Evolutionary conservation across 1,139 yeast genomes (phyloP), one percentile per base, ranked within the genome.

Genomic region (Scheffersomyces segobiensis): DNA sequence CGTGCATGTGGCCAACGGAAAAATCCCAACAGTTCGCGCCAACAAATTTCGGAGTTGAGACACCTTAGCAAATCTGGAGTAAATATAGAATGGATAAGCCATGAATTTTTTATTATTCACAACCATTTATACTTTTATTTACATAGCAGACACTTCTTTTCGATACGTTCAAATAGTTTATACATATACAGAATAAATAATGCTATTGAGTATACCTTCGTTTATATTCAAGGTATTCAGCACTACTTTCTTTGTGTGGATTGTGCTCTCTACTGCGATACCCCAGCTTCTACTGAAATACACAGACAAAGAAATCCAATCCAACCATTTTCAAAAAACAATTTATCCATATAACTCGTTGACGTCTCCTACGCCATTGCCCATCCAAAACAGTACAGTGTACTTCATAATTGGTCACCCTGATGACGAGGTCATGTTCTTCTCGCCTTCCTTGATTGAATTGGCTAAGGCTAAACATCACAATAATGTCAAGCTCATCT

Each of bases 341-440:
- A 53, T 62, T 3, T 79, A 75, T 59, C 82, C 83, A 12, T 77
- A 79, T 64, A 70, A 70, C 52, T 76, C 82, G 39, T 69, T 79
- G 42, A 75, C 79, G 1, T 69, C 75, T 14, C 79, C 80, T 4
- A 69, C 77, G 20, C 71, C 77, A 6, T 63, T 76, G 32, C 76
- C 78, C 6, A 74, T 79, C 21, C 70, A 65, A 20, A 71, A 79
- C 60, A 70, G 77, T 49, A 70, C 75, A 1, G 75, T 65, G 19
- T 82, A 81, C 62, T 76, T 91, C 54, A 78, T 95, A 20, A 88
- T 93, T 51, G 97, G 97, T 0, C 99, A 96, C 72, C 99, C 99
- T 0, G 99, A 96, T 72, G 99, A 96, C 71, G 99, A 96, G 73
- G 95, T 93, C 58, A 96, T 96, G 99, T 96, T 96, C 74, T 96